Evolutionary conservation across 208 protist genomes (phyloP).

Genomic region (Leishmania turanica): DNA sequence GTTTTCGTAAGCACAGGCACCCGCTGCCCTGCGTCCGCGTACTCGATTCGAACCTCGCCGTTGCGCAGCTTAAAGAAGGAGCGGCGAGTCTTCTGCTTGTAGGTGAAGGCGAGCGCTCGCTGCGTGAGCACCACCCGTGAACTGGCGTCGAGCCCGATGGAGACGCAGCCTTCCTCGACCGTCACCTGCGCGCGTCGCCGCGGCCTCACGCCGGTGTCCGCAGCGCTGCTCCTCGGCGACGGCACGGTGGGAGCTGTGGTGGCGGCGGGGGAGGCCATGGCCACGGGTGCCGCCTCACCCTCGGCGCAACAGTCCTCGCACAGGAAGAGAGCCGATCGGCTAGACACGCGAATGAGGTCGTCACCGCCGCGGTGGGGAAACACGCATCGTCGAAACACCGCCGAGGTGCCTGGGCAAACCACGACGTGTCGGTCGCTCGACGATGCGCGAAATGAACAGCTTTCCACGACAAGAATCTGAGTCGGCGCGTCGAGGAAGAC

Average conservation of each 20-base stretch:
- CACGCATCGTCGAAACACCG: constrained; percentile 51
- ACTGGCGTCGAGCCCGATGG: constrained; percentile 18
- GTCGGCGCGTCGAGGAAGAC: constrained; percentile 47
- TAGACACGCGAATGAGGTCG: constrained; percentile 28
- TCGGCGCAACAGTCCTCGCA: constrained; percentile 33
- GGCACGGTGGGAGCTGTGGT: background rate
- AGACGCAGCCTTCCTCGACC: constrained; percentile 23
- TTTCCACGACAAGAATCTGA: constrained; percentile 48
- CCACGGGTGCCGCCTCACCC: background rate
- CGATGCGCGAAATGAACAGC: constrained; percentile 42
- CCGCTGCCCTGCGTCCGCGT: constrained; percentile 22
- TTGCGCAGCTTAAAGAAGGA: constrained; percentile 28
- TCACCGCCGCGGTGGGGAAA: constrained; percentile 27
- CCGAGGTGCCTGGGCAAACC: constrained; percentile 42
- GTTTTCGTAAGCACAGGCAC: constrained; percentile 29
- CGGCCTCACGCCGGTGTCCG: background rate
- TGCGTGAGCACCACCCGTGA: constrained; percentile 17
- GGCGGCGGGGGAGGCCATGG: background rate
- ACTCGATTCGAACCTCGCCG: constrained; percentile 24
- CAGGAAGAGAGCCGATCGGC: constrained; percentile 12
- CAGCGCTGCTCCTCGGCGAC: background rate
- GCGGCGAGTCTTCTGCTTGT: constrained; percentile 20
- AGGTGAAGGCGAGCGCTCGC: constrained; percentile 13
- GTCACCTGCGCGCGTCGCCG: constrained; percentile 20
- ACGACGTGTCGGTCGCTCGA: constrained; percentile 40